These are phyloP conservation scores for Closterium sp. DNA, from an alignment of 139 green algal genomes.

Conservation along the genomic window DNA sequence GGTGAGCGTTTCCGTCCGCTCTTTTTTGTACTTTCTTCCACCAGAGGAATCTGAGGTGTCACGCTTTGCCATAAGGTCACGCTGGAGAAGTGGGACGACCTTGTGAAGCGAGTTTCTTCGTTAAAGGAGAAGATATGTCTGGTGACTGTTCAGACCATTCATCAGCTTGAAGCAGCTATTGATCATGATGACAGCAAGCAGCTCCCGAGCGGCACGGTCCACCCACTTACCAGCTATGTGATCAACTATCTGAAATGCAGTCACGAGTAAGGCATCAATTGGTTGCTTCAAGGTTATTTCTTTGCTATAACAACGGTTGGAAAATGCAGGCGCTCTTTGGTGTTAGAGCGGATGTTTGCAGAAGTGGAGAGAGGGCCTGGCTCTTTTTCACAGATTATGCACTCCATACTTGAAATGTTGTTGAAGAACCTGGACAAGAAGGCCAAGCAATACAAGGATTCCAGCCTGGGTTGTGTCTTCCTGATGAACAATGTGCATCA, in stretches of 20 bases:
- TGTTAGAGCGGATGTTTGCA: not conserved
- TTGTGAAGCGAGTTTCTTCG: not conserved
- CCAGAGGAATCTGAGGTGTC: not conserved
- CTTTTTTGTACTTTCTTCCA: not conserved
- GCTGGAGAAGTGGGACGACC: not conserved
- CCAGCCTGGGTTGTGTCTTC: not conserved
- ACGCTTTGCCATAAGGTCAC: not conserved
- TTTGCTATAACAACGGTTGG: not conserved
- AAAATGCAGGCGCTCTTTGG: not conserved
- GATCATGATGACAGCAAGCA: not conserved
- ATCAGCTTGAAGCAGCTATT: not conserved
- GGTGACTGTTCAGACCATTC: not conserved
- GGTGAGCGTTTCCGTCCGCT: not conserved
- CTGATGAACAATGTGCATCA: not conserved
- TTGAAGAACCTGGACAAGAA: not conserved
- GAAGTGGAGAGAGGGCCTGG: not conserved
- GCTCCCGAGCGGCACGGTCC: not conserved
- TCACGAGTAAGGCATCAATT: not conserved
- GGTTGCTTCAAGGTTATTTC: no score
- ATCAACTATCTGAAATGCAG: not conserved
- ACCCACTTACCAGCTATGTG: not conserved
- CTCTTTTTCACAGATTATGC: not conserved
- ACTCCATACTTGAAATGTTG: not conserved
- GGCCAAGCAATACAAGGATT: not conserved
- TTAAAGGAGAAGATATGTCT: not conserved